These are phyloP conservation scores for Dentipellis fragilis DNA, from an alignment of 768 basidiomycete genomes.

Conservation along the genomic window DNA sequence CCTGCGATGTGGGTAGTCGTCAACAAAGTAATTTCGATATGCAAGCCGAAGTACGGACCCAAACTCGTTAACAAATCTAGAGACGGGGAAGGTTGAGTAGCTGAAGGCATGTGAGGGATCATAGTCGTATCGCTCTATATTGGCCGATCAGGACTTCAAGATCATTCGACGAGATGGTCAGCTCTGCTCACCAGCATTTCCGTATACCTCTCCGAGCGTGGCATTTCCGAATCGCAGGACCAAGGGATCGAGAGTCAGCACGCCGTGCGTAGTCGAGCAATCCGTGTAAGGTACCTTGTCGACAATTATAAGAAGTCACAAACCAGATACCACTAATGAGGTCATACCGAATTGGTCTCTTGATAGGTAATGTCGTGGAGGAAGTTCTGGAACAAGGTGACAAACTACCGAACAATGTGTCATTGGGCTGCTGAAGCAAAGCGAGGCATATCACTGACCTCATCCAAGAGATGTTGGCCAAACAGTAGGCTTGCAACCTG, in stretches of 20 bases:
- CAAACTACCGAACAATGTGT: constrained; percentile 25
- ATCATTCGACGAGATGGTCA: neutral
- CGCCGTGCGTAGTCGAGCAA: constrained; percentile 48
- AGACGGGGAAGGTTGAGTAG: constrained; percentile 41
- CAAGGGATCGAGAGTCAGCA: constrained; percentile 46
- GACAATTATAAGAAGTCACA: too few relatives aligned
- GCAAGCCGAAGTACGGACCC: constrained; percentile 25
- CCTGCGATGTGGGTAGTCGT: constrained; percentile 10
- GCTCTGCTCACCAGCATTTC: constrained; percentile 33
- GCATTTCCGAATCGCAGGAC: constrained; percentile 38
- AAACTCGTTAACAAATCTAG: constrained; percentile 51
- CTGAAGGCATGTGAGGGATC: constrained; percentile 42
- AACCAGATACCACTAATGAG: neutral
- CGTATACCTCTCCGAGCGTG: constrained; percentile 44
- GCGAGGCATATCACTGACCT: constrained; percentile 22
- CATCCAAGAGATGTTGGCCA: constrained; percentile 39
- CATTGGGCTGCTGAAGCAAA: neutral
- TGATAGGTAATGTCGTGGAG: constrained; percentile 36
- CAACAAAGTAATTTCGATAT: too few relatives aligned
- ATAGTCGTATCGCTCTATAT: constrained; percentile 46
- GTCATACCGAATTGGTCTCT: constrained; percentile 38
- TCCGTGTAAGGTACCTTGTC: constrained; percentile 45
- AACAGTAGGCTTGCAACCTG: constrained; percentile 24
- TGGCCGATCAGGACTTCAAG: neutral
- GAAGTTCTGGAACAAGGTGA: constrained; percentile 42